Evolutionary conservation across 2,329 filamentous ascomycete genomes (phyloP).

Genomic region (Pyrenophora graminea): DNA sequence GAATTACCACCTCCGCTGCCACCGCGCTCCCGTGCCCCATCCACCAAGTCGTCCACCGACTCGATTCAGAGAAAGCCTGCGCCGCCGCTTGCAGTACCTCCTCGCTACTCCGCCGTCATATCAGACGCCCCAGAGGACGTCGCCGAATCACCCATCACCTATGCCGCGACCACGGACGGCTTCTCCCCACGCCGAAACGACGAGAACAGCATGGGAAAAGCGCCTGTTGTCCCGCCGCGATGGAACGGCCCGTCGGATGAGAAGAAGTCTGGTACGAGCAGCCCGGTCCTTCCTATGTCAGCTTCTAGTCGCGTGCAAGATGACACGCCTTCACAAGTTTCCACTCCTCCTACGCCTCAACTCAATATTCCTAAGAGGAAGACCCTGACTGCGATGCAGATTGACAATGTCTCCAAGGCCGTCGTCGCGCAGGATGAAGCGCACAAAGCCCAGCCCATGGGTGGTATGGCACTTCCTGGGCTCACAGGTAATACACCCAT

Average conservation of each 20-base stretch:
- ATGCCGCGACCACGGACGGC: constrained; percentile 48
- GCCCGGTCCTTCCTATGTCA: constrained; percentile 22
- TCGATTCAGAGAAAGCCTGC: constrained; percentile 49
- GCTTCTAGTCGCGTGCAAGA: constrained; percentile 18
- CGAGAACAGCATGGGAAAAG: constrained; percentile 12
- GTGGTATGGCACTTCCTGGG: constrained; percentile 26
- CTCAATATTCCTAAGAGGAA: constrained; percentile 51
- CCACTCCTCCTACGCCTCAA: constrained; percentile 37
- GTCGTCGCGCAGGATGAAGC: constrained; percentile 25
- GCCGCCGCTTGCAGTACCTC: constrained; percentile 47
- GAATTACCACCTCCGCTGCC: constrained; percentile 45
- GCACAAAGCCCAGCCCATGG: constrained; percentile 15
- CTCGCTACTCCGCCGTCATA: constrained; percentile 52
- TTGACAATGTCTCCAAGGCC: constrained; percentile 43
- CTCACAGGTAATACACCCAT: constrained; percentile 15
- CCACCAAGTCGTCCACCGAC: constrained; percentile 35
- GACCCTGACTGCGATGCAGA: constrained; percentile 50
- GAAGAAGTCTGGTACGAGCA: constrained; percentile 47
- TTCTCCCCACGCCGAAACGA: constrained; percentile 38
- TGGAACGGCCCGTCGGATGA: constrained; percentile 33
- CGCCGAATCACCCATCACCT: constrained; percentile 47
- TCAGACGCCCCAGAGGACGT: constrained; percentile 43
- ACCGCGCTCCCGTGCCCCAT: constrained; percentile 38
- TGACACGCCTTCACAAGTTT: constrained; percentile 11
- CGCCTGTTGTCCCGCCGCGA: constrained; percentile 21